Evolutionary conservation across 306 rosid genomes (phyloP), one percentile per base, ranked within the genome.

Genomic region (Prunus campanulata): DNA sequence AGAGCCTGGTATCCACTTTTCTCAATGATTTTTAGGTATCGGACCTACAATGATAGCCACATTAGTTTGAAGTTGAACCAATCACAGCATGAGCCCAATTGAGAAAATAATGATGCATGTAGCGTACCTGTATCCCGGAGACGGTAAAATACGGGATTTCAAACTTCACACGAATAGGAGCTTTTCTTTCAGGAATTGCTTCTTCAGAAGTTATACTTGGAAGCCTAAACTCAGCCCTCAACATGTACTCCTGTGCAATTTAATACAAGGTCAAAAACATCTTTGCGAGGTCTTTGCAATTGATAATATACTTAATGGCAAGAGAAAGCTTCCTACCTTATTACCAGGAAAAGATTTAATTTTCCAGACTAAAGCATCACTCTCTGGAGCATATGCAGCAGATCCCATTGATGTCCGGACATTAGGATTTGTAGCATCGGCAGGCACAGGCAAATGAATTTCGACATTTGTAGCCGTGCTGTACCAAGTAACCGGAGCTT

Each of bases 81-180:
- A 60, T 47, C 68, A 60, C 57, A 74, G 47, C 29, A 46, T 39
- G 29, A 22, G 18, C 49, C 49, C 56, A 22, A 48, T 12, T 2
- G 54, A 10, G 27, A 24, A 74, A 47, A 68, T 50, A 25, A 39
- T 9, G 27, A 60, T 29, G 49, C 48, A 24, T 20, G 24, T 50
- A 64, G 54, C 69, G n/a, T 74, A 67, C 97, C 96, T 92, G 96
- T 74, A 92, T 92, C 65, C 96, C 97, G 1, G 96, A 92, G 74
- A 90, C 90, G 12, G 97, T 92, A 78, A 92, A 92, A 81, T 92
- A 92, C 39, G 97, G 97, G 82, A 90, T 92, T 88, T 90, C 96
- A 85, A 92, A 92, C 87, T 88, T 92, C 77, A 92, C 91, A 39
- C 91, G 93, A 67, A 92, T 79, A 15, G 96, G 97, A 81, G 96